Conservation (phyloP, 2,329 filamentous ascomycete species). For the Colletotrichum viniferum region DNA sequence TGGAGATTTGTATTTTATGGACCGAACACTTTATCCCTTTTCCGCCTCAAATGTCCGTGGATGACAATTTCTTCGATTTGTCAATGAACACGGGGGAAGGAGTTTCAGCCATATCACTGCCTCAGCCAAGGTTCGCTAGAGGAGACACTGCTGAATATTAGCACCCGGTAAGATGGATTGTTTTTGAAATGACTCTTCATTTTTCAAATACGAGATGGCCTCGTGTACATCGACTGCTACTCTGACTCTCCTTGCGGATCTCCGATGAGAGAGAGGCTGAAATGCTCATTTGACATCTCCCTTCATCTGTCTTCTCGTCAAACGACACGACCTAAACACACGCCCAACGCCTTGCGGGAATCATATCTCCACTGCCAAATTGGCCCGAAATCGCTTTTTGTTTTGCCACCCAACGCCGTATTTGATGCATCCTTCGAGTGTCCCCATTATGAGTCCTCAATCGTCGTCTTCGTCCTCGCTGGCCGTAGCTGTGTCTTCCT, state of each 20-base stretch:
- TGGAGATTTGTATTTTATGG: neutral
- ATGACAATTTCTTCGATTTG: neutral
- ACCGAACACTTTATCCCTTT: neutral
- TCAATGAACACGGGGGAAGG: neutral
- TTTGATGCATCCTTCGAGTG: conserved; percentile 20
- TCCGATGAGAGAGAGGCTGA: neutral
- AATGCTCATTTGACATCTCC: neutral
- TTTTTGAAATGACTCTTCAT: neutral
- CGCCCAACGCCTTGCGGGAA: conserved; percentile 20
- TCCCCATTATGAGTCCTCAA: conserved; percentile 25
- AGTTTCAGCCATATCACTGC: neutral
- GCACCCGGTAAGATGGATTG: neutral
- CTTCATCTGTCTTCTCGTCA: neutral
- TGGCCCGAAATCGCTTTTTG: conserved; percentile 14
- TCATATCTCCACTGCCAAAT: conserved; percentile 14
- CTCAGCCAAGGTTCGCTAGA: neutral
- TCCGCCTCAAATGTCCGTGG: neutral
- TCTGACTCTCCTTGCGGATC: neutral
- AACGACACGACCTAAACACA: neutral
- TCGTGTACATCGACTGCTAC: neutral
- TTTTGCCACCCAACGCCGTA: conserved; percentile 25
- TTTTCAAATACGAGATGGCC: neutral
- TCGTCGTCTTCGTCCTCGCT: conserved; percentile 48
- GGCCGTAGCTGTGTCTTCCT: conserved; percentile 58
- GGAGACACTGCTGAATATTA: neutral